phyloP scores from a whole-genome alignment of 176 grass and related monocot species.

The Typha latifolia region DNA sequence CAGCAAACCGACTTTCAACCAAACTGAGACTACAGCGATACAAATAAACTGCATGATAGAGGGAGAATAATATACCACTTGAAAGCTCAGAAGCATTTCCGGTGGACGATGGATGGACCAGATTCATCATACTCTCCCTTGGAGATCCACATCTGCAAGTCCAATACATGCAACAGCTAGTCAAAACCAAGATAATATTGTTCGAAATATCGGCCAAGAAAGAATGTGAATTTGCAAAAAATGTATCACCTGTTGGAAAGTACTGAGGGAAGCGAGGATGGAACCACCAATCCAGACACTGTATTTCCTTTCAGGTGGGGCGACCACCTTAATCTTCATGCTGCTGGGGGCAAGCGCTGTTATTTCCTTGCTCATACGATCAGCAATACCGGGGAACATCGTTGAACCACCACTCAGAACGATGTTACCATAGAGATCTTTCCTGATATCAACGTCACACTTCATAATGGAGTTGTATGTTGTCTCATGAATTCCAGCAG shows the following conservation, averaged over 20 bases:
- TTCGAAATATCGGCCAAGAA: no score
- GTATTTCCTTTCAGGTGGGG: slow-evolving; percentile 7
- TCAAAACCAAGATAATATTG: no score
- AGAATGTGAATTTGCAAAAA: neutral
- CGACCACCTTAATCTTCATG: slow-evolving; percentile 12
- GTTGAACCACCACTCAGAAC: slow-evolving; percentile 5
- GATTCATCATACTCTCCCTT: slow-evolving; percentile 12
- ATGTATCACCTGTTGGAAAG: slow-evolving; percentile 10
- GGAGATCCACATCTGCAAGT: slow-evolving; percentile 10
- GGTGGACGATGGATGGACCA: slow-evolving; percentile 7
- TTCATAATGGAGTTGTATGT: slow-evolving; percentile 13
- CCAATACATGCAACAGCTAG: neutral
- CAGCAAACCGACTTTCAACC: neutral
- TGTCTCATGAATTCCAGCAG: slow-evolving; percentile 10
- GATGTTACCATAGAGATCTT: slow-evolving; percentile 9
- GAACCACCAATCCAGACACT: slow-evolving; percentile 7
- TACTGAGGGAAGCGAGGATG: slow-evolving; percentile 8
- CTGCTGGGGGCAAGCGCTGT: slow-evolving; percentile 5
- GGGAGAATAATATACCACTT: neutral
- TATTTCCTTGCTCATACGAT: slow-evolving; percentile 11
- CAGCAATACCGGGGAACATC: slow-evolving; percentile 9
- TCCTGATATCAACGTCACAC: slow-evolving; percentile 10
- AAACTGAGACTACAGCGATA: neutral
- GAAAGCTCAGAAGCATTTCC: slow-evolving; percentile 9
- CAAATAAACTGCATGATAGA: neutral